These are phyloP conservation scores for Phytophthora pisi DNA, from an alignment of 352 stramenopile genomes.

Conservation along the genomic window DNA sequence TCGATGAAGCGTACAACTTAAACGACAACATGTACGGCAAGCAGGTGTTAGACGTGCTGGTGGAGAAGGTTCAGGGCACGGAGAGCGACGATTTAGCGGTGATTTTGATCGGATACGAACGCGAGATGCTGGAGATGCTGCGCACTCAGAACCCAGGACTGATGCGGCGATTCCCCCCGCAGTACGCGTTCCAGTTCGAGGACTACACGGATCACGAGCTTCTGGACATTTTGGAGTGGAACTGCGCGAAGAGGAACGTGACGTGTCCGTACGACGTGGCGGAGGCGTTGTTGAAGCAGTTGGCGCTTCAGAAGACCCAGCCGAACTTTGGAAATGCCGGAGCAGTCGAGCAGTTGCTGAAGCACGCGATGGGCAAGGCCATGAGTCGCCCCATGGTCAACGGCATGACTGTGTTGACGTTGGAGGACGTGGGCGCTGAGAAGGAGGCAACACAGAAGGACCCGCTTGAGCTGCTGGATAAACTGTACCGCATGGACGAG, in stretches of 20 bases:
- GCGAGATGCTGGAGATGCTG: conserved; percentile 92
- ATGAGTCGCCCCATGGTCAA: conserved; percentile 49
- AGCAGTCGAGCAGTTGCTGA: conserved; percentile 84
- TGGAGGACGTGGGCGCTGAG: conserved; percentile 59
- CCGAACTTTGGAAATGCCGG: conserved; percentile 93
- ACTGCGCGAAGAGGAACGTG: conserved; percentile 58
- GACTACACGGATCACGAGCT: conserved; percentile 91
- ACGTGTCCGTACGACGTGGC: conserved; percentile 56
- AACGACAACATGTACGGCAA: conserved; percentile 72
- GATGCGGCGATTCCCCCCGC: conserved; percentile 80
- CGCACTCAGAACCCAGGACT: conserved; percentile 89
- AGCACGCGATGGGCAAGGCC: conserved; percentile 72
- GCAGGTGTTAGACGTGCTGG: conserved; percentile 86
- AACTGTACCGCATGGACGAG: conserved; percentile 64
- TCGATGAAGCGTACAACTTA: conserved; percentile 95
- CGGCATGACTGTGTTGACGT: conserved; percentile 45
- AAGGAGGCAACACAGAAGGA: conserved; percentile 32
- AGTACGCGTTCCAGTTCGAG: conserved; percentile 93
- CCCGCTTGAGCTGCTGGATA: conserved; percentile 50
- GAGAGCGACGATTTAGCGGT: conserved; percentile 92
- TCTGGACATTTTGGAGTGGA: conserved; percentile 68
- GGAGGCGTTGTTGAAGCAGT: conserved; percentile 57
- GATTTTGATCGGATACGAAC: conserved; percentile 91
- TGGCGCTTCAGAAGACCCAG: conserved; percentile 70
- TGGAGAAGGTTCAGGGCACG: conserved; percentile 91